Evolutionary conservation across 1,284 basidiomycete species (phyloP), one percentile per base, ranked within the genome.

Genomic region (Fomitopsis betulina): DNA sequence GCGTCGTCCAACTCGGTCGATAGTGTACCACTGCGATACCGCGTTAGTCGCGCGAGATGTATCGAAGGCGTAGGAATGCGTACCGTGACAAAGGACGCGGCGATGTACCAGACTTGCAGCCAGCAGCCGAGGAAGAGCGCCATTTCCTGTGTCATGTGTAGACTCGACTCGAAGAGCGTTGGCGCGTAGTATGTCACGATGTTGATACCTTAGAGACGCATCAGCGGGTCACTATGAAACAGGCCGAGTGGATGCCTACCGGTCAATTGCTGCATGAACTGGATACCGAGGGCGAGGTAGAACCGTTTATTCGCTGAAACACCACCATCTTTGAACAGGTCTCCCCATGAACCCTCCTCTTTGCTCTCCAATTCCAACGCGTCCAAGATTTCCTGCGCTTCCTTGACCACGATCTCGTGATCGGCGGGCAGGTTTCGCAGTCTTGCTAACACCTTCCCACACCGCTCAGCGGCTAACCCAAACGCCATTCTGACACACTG

Each of bases 41-140:
- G 74, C 54, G 73, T 75, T 60, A 73, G 71, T 60, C 72, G 72
- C 50, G 71, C 71, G 4, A 70, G 2, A 17, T n/a, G 9, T 25
- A 45, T 5, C 10, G 19, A 5, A 5, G 6, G 12, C 17, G 21
- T 3, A 8, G n/a, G 13, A 10, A 5, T 3, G 40, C 47, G 9
- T 42, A 65, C 42, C 54, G 62, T 60, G 23, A 65, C 55, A 15
- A 65, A 65, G 0, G 65, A 65, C 4, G 64, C 63, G 23, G 65
- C 45, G 33, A 67, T 62, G 42, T 60, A 67, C 57, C 65, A 67
- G 10, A 63, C 52, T 49, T 60, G 59, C 39, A 60, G 47, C 56
- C 55, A 60, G 49, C 59, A 60, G 19, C 59, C 59, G 8, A 60
- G 35, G 45, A 60, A 60, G n/a, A 60, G 56, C 27, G 59, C 53